Conservation (phyloP, 352 stramenopile genomes). For the Thraustotheca clavata region DNA sequence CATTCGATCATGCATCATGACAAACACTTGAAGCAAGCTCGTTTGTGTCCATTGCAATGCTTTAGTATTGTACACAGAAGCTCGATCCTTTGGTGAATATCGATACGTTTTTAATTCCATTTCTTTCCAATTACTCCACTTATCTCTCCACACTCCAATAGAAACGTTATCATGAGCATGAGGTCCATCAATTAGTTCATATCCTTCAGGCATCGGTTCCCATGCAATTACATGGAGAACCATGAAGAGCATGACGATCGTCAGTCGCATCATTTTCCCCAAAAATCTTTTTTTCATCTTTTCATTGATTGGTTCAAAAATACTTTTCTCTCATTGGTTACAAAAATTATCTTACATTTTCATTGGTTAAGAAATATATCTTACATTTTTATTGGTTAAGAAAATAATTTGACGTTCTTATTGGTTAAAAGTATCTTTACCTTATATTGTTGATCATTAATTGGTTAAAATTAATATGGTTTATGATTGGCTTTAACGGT, state of each 20-base stretch:
- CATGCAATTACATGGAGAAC: constrained; percentile 38
- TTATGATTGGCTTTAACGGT: too few relatives aligned
- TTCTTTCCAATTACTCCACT: constrained; percentile 55
- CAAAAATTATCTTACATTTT: too few relatives aligned
- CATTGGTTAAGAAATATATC: too few relatives aligned
- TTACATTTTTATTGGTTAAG: too few relatives aligned
- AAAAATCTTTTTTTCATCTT: too few relatives aligned
- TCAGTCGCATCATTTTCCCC: neutral
- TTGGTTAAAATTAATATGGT: too few relatives aligned
- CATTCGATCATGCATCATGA: constrained; percentile 71
- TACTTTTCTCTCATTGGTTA: too few relatives aligned
- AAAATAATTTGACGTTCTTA: too few relatives aligned
- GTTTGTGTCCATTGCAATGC: constrained; percentile 58
- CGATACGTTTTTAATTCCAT: constrained; percentile 62
- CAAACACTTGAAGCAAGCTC: constrained; percentile 64
- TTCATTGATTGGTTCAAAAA: too few relatives aligned
- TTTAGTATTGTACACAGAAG: constrained; percentile 64
- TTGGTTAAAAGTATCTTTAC: too few relatives aligned
- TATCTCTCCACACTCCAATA: constrained; percentile 39
- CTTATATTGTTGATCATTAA: too few relatives aligned
- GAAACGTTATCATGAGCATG: constrained; percentile 20
- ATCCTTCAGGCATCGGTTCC: constrained; percentile 69
- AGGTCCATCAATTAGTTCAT: constrained; percentile 71
- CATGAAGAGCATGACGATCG: neutral
- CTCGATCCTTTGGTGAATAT: constrained; percentile 45